A percentile compares a stretch with the other conserved stretches of the same genome.
These are phyloP conservation scores for Emydomyces testavorans DNA, from an alignment of 2,329 filamentous ascomycete genomes.

Conservation along the genomic window DNA sequence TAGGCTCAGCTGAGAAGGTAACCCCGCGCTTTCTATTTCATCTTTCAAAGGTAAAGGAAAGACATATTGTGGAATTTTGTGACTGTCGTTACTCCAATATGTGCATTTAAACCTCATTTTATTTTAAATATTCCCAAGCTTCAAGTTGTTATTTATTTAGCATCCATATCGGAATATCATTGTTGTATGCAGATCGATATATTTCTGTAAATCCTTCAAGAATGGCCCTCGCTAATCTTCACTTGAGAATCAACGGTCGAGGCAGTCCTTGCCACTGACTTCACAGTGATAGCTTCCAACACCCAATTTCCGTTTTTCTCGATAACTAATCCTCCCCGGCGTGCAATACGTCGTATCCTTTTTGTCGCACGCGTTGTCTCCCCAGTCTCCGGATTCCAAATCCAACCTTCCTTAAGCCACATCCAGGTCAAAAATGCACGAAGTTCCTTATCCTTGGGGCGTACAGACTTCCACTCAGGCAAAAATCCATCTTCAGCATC, in stretches of 20 bases:
- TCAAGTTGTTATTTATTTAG: too few species aligned
- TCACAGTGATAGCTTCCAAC: conserved; percentile 18
- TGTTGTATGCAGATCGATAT: too few species aligned
- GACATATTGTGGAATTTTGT: too few species aligned
- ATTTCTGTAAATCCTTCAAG: neutral
- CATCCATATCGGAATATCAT: too few species aligned
- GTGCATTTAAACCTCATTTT: too few species aligned
- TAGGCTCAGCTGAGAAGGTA: too few species aligned
- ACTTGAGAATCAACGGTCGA: neutral
- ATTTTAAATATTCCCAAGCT: too few species aligned
- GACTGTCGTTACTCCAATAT: too few species aligned
- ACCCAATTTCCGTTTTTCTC: conserved; percentile 32
- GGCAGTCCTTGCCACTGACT: neutral
- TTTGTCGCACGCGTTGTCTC: conserved; percentile 32
- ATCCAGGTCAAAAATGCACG: conserved; percentile 77
- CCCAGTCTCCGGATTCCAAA: conserved; percentile 66
- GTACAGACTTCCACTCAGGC: conserved; percentile 82
- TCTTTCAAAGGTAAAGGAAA: too few species aligned
- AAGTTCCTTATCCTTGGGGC: conserved; percentile 79
- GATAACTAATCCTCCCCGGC: conserved; percentile 32
- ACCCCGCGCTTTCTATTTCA: too few species aligned
- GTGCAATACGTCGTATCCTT: conserved; percentile 30
- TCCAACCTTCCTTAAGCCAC: conserved; percentile 78
- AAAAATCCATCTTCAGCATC: conserved; percentile 46
- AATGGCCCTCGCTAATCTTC: neutral